Base-by-base conservation (phyloP, 2,329 filamentous ascomycete species). In the Aspergillus intermedius region DNA sequence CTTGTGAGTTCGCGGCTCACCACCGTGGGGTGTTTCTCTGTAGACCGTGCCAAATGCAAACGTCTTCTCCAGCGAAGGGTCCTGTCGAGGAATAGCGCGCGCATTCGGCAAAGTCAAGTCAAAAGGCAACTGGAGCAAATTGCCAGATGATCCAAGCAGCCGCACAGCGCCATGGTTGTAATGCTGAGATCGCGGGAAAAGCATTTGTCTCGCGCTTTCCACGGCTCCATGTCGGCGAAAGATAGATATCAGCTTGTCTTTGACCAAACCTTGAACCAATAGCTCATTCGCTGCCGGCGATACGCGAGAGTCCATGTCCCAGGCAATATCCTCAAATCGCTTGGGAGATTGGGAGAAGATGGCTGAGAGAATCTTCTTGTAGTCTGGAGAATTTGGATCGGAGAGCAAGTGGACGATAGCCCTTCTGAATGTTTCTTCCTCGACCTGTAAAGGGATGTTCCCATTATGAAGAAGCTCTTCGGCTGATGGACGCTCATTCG, bases 91-190 rank as follows among this genome's bases (percentile, higher is more conserved):
- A 46, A 98, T 80, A 49, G 85, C 82, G 47, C 91, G 81, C 21
- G 93, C 93, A 65, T 95, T 84, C 1, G 91, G 90, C 54, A 97
- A 77, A 2, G 90, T 95, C 19, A 97, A 74, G 66, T 98, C 93
- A 60, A 88, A 96, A 0, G 93, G 93, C n/a, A 98, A 73, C 64
- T 98, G 93, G 6, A 97, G 76, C 1, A 96, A 76, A n/a, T 86
- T 91, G 2, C 91, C 93, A 52, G 84, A 87, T 1, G 83, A 77
- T 64, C 95, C 89, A 22, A 98, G 75, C 12, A 97, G 71, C 52
- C 88, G 85, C 13, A 94, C 87, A 12, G 86, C 84, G 57, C 87
- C 87, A 63, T 69, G 75, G 25, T 77, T 74, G 62, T 96, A 96
- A 62, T 91, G 84, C 8, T 80, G 77, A 1, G 91, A 95, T 41